These are phyloP conservation scores for Colletotrichum musicola DNA, from an alignment of 2,329 filamentous ascomycete species.

Conservation along the genomic window DNA sequence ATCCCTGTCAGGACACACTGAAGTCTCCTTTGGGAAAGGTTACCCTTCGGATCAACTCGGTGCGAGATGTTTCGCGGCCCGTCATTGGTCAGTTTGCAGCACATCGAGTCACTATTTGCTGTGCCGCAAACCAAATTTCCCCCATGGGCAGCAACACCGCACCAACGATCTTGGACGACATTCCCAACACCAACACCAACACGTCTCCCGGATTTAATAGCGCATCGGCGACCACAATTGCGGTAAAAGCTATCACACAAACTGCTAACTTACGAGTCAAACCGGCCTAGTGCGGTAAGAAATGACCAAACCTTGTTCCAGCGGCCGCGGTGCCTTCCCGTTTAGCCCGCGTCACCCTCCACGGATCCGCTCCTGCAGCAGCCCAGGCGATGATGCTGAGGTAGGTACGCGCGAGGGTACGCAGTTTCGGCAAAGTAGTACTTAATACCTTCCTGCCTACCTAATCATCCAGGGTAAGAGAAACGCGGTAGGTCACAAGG, in stretches of 20 bases:
- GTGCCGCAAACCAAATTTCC: constrained; percentile 34
- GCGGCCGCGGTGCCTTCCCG: constrained; percentile 10
- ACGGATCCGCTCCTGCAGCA: constrained; percentile 11
- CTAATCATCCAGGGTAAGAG: too few relatives aligned
- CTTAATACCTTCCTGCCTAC: too few relatives aligned
- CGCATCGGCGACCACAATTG: constrained; percentile 13
- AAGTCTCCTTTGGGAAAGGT: constrained; percentile 6
- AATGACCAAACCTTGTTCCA: constrained; percentile 8
- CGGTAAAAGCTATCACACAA: constrained; percentile 6
- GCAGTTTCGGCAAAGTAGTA: too few relatives aligned
- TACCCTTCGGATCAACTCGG: not conserved
- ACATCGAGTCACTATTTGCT: constrained; percentile 16
- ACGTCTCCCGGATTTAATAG: not conserved
- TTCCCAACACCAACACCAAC: not conserved
- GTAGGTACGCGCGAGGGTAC: not conserved
- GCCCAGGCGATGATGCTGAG: not conserved
- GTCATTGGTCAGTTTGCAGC: constrained; percentile 15
- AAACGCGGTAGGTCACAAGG: too few relatives aligned
- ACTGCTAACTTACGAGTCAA: not conserved
- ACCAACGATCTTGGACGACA: not conserved
- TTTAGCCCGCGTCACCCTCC: not conserved
- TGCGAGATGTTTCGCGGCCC: constrained; percentile 1
- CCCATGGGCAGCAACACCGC: not conserved
- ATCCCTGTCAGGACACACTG: not conserved
- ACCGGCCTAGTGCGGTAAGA: constrained; percentile 1